Evolutionary conservation across 495 filamentous ascomycete species (phyloP).

Genomic region (Aspergillus egyptiacus): DNA sequence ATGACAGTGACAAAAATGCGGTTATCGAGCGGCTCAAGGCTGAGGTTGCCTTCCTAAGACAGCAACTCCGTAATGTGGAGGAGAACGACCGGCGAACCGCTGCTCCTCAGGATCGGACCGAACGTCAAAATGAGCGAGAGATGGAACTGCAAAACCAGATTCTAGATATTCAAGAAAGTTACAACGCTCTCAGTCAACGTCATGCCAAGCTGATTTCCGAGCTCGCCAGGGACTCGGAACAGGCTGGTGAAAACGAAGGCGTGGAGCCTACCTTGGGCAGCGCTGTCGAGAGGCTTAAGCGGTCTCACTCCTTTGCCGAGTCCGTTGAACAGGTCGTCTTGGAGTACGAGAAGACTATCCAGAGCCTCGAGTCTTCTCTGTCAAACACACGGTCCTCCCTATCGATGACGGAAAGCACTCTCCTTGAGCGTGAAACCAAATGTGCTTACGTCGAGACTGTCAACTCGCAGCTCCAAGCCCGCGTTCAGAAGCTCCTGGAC

Average conservation of each 20-base stretch:
- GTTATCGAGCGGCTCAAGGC: slow-evolving; percentile 90
- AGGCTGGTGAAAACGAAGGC: slow-evolving; percentile 52
- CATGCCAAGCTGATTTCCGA: slow-evolving; percentile 95
- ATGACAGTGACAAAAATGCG: slow-evolving; percentile 92
- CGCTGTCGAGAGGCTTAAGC: slow-evolving; percentile 82
- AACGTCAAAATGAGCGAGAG: slow-evolving; percentile 80
- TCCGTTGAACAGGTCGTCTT: slow-evolving; percentile 93
- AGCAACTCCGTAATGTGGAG: slow-evolving; percentile 77
- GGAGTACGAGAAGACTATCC: slow-evolving; percentile 98
- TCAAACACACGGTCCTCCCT: slow-evolving; percentile 83
- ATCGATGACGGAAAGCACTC: slow-evolving; percentile 71
- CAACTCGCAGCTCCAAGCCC: slow-evolving; percentile 79
- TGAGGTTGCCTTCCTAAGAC: slow-evolving; percentile 87
- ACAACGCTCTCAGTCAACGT: slow-evolving; percentile 79
- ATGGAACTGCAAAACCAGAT: slow-evolving; percentile 91
- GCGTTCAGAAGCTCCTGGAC: slow-evolving; percentile 84
- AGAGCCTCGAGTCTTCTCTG: slow-evolving; percentile 84
- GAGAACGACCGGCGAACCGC: slow-evolving; percentile 54
- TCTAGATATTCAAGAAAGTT: slow-evolving; percentile 90
- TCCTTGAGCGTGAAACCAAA: slow-evolving; percentile 90
- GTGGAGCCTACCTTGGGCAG: slow-evolving; percentile 55
- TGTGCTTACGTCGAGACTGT: slow-evolving; percentile 88
- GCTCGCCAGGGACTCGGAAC: slow-evolving; percentile 76
- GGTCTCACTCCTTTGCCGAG: slow-evolving; percentile 90
- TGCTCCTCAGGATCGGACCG: slow-evolving; percentile 58